Evolutionary conservation across 305 asterid genomes (phyloP), one percentile per base, ranked within the genome.

Genomic region (Coffea humblotiana): DNA sequence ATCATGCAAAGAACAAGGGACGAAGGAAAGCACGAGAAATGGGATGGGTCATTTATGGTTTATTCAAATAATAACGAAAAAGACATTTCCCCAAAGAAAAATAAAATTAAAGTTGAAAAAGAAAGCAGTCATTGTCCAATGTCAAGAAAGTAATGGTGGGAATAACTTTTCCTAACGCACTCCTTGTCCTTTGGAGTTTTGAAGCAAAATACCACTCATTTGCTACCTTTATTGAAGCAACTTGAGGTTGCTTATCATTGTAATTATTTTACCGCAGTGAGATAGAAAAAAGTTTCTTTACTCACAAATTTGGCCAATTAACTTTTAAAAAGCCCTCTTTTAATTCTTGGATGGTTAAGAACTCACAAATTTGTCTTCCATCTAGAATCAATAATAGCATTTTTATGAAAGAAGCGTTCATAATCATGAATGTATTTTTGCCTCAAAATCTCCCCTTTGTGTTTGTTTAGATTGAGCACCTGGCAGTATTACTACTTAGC

Each of bases 121-220:
- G 76, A 80, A 80, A 74, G 75, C n/a, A 74, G 66, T 80, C 76
- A 37, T 73, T 79, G 45, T 74, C 78, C 10, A 68, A 52, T 13
- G 75, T 37, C 56, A 37, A 3, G 58, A 68, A 56, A 56, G 40
- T 63, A 54, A 56, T 54, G 71, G 67, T 54, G 71, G 76, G 81
- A 78, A 78, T 56, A 70, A 69, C 81, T 81, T 84, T 81, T 61
- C 75, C 80, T 23, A 61, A 56, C 51, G 81, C 82, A 78, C 79
- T 81, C 82, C 81, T 84, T 77, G 79, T 60, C 71, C 78, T 74
- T 73, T 74, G 69, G 66, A 78, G 18, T 51, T 74, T n/a, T 40
- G 27, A 43, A 6, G 2, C 32, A 16, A 27, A 8, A 11, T 3
- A 64, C 25, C 58, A 23, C 11, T 21, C 21, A 56, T 15, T 25